Evolutionary conservation across 1,284 basidiomycete genomes (phyloP).

Genomic region (Trametes pubescens): DNA sequence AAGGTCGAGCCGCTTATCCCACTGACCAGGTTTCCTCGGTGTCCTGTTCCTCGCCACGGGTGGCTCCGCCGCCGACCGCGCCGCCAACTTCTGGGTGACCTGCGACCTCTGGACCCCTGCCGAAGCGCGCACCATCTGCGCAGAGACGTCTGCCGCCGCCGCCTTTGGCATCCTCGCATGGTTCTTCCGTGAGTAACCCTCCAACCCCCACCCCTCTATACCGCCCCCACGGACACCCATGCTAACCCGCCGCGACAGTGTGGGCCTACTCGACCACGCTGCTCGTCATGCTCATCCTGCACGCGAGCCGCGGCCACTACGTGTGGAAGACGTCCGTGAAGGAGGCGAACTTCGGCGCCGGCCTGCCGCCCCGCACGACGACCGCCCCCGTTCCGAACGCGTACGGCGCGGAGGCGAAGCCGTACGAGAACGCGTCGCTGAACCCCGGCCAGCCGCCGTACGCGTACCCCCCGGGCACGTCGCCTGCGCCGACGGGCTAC

Average conservation of each 20-base stretch:
- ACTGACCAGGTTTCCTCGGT: conserved; percentile 29
- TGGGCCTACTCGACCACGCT: conserved; percentile 27
- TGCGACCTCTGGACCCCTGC: conserved; percentile 22
- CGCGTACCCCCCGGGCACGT: conserved; percentile 24
- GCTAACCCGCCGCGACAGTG: conserved; percentile 11
- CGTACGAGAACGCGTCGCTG: conserved; percentile 17
- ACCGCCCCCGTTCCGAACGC: conserved; percentile 2
- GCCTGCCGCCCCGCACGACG: conserved; percentile 9
- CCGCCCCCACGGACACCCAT: not conserved
- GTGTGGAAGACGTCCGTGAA: conserved; percentile 29
- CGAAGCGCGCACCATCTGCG: conserved; percentile 20
- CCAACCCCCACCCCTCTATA: not conserved
- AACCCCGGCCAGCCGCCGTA: conserved; percentile 19
- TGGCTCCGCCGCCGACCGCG: conserved; percentile 24
- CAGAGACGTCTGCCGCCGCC: conserved; percentile 26
- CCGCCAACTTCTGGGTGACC: conserved; percentile 26
- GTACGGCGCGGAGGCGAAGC: conserved; percentile 24
- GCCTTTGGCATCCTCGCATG: conserved; percentile 32
- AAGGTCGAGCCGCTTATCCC: not conserved
- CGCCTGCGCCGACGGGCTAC: conserved; percentile 15
- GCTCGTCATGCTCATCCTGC: conserved; percentile 29
- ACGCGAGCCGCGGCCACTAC: conserved; percentile 31
- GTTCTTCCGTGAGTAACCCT: conserved; percentile 24
- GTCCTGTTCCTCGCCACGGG: conserved; percentile 31
- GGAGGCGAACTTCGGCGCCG: conserved; percentile 20